These are phyloP conservation scores for Rugonectria rugulosa DNA, from an alignment of 2,329 filamentous ascomycete genomes.

Conservation along the genomic window DNA sequence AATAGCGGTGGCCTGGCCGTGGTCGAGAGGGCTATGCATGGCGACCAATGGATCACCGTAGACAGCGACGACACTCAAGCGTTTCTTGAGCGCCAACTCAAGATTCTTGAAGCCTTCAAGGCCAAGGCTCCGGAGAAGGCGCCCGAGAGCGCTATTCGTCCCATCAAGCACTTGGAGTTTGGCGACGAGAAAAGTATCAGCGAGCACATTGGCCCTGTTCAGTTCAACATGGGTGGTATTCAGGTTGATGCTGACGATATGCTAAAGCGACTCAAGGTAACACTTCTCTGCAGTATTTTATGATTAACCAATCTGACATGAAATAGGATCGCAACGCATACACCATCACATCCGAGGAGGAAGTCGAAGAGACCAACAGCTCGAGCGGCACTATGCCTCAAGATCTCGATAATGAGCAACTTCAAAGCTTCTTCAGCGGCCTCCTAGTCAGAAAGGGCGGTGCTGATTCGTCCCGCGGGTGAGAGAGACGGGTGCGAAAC, in stretches of 20 bases:
- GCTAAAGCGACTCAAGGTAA: conserved; percentile 84
- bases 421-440: conserved; percentile 66
- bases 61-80: conserved; percentile 71
- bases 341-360: conserved; percentile 54
- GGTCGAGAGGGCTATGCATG: conserved; percentile 50
- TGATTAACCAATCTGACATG: conserved; percentile 29
- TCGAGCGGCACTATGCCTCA: conserved; percentile 52
- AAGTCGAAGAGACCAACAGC: conserved; percentile 47
- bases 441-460: conserved; percentile 62
- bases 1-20: conserved; percentile 63
- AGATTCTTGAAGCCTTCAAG: conserved; percentile 72
- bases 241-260: conserved; percentile 95
- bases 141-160: conserved; percentile 32
- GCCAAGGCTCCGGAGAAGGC: conserved; percentile 62
- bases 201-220: conserved; percentile 91
- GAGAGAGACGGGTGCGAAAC: no score
- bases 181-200: conserved; percentile 61
- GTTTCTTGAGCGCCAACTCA: conserved; percentile 79
- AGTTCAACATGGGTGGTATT: conserved; percentile 98
- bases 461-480: no score
- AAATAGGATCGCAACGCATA: conserved; percentile 64
- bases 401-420: conserved; percentile 60
- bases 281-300: not conserved
- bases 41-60: conserved; percentile 44
- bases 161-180: conserved; percentile 42